Conservation (phyloP, 164 flowering plant genomes). For the Macadamia tetraphylla region DNA sequence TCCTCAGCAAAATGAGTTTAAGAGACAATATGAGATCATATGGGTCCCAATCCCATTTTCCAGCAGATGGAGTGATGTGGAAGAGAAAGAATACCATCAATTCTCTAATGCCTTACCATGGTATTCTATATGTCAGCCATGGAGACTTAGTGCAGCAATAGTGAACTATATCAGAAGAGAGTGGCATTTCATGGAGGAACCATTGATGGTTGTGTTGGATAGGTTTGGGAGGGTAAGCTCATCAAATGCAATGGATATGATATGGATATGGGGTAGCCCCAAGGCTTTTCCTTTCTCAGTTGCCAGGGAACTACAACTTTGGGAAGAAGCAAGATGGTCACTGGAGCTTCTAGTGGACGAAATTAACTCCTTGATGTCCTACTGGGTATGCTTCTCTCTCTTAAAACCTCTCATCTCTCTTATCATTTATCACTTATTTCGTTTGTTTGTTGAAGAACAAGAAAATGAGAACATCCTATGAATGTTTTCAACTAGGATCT, state of each 20-base stretch:
- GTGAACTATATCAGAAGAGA: constrained; percentile 38
- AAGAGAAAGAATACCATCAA: constrained; percentile 25
- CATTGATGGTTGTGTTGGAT: constrained; percentile 66
- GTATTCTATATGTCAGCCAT: constrained; percentile 51
- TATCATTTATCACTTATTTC: too few species aligned
- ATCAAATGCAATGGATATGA: constrained; percentile 60
- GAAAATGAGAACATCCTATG: too few species aligned
- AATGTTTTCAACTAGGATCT: too few species aligned
- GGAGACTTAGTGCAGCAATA: constrained; percentile 39
- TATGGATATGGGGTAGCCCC: constrained; percentile 72
- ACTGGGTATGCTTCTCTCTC: constrained; percentile 38
- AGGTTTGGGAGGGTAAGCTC: constrained; percentile 42
- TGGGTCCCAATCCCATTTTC: constrained; percentile 66
- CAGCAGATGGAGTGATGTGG: constrained; percentile 39
- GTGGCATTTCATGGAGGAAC: constrained; percentile 48
- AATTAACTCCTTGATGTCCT: constrained; percentile 36
- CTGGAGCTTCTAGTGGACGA: constrained; percentile 38
- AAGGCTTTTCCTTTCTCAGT: constrained; percentile 64
- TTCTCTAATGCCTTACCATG: constrained; percentile 61
- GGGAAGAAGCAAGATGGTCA: constrained; percentile 53
- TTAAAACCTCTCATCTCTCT: neutral
- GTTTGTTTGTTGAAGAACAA: too few species aligned
- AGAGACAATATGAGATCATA: constrained; percentile 40
- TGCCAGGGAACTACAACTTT: constrained; percentile 54
- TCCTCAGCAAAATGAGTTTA: constrained; percentile 20